phyloP scores from a whole-genome alignment of 2,329 filamentous ascomycete genomes.

The Raffaelea ambrosiae region DNA sequence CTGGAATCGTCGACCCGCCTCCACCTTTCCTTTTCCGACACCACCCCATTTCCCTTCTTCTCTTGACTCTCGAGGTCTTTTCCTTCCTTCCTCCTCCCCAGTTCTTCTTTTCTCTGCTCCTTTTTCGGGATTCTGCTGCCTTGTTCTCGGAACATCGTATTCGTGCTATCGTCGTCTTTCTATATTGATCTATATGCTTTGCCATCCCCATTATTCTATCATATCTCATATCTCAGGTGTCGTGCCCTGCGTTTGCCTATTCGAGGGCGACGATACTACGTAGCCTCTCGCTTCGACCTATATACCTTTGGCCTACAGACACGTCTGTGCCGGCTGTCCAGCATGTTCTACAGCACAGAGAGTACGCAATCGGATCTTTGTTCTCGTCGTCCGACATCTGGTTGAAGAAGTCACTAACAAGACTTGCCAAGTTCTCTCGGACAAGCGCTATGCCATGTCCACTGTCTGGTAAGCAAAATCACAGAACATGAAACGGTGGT shows the following conservation, averaged over 20 bases:
- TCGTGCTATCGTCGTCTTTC: too few relatives aligned
- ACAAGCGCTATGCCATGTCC: conserved; percentile 80
- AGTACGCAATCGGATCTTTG: conserved; percentile 45
- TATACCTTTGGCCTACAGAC: too few relatives aligned
- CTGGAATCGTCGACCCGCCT: background rate
- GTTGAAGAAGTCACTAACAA: conserved; percentile 14
- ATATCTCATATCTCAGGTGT: background rate
- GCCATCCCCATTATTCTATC: too few relatives aligned
- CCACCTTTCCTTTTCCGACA: background rate
- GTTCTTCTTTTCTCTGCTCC: background rate
- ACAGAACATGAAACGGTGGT: background rate
- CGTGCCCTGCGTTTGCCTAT: too few relatives aligned
- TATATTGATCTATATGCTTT: too few relatives aligned
- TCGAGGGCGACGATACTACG: too few relatives aligned
- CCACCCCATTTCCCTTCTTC: too few relatives aligned
- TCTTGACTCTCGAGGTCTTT: background rate
- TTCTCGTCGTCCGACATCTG: background rate
- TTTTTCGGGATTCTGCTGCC: too few relatives aligned
- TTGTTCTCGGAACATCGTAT: too few relatives aligned
- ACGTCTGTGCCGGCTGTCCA: background rate
- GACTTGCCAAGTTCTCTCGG: conserved; percentile 63
- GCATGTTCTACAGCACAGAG: conserved; percentile 68
- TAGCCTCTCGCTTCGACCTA: too few relatives aligned
- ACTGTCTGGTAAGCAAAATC: conserved; percentile 75
- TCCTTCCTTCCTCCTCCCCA: too few relatives aligned